phyloP scores from a whole-genome alignment of 2,329 filamentous ascomycete genomes.

The Coniella vitis region DNA sequence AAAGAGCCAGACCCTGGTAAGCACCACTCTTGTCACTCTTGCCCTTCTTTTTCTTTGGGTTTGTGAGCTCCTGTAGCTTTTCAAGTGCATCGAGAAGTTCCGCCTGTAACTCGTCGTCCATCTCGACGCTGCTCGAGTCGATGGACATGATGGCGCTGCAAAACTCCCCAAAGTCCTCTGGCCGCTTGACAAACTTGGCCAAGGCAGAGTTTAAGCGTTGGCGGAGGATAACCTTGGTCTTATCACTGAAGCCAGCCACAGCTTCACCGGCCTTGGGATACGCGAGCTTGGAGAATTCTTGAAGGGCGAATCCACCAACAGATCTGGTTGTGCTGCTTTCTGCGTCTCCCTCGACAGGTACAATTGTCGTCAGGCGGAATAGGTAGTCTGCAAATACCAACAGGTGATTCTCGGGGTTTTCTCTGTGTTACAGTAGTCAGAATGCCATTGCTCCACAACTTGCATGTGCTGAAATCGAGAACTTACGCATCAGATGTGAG shows the following conservation, averaged over 20 bases:
- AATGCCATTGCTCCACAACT: background rate
- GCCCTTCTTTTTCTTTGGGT: slow-evolving; percentile 28
- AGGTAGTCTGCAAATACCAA: slow-evolving; percentile 49
- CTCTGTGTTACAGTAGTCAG: background rate
- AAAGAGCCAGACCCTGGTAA: slow-evolving; percentile 64
- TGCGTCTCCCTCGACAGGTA: slow-evolving; percentile 20
- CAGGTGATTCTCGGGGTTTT: slow-evolving; percentile 29
- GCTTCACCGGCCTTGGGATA: slow-evolving; percentile 42
- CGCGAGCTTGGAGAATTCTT: slow-evolving; percentile 47
- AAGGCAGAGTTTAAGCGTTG: slow-evolving; percentile 52
- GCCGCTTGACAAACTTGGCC: slow-evolving; percentile 47
- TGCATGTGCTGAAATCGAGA: background rate
- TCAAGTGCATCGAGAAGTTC: slow-evolving; percentile 46
- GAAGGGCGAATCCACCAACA: slow-evolving; percentile 36
- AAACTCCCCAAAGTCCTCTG: slow-evolving; percentile 45
- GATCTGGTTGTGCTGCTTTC: slow-evolving; percentile 28
- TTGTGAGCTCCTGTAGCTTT: slow-evolving; percentile 46
- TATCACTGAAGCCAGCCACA: slow-evolving; percentile 41
- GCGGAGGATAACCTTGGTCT: slow-evolving; percentile 47
- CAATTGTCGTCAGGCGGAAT: slow-evolving; percentile 42
- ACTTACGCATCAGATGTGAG: slow-evolving; percentile 28
- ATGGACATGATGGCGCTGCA: slow-evolving; percentile 49
- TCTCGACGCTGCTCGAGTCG: slow-evolving; percentile 40
- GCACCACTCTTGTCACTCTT: slow-evolving; percentile 29
- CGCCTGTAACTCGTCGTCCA: slow-evolving; percentile 48